Evolutionary conservation across 306 rosid species (phyloP), one percentile per base, ranked within the genome.

Genomic region (Lathyrus oleraceus): DNA sequence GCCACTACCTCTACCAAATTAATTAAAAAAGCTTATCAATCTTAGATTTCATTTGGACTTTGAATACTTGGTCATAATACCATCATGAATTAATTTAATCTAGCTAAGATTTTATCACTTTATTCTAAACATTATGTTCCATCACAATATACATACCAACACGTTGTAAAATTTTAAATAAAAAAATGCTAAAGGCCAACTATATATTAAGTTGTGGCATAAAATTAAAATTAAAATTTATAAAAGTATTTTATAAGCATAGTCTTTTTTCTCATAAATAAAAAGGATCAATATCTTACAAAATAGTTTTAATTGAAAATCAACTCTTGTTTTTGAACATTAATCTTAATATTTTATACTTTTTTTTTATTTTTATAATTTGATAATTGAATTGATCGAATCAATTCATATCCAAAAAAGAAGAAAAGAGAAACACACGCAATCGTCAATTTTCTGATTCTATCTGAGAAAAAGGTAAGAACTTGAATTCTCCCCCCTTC

Each of bases 401-500:
- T 17, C 2, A 49, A 49, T 49, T 49, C 19, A 49, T 19, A 8
- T 19, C 25, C 25, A 19, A 49, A 49, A 49, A 49, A 17, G 57
- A 52, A 20, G 14, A 20, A 23, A n/a, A 3, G 19, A 32, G 30
- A 13, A 2, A 17, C 39, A 59, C 47, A 59, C 58, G 58, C 8
- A 58, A 27, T 53, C 25, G 6, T 40, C 56, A 45, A 39, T 67
- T 59, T 68, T 20, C 15, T 20, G 62, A 56, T 77, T 69, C 30
- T 35, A 42, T 23, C 52, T 48, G 15, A 53, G n/a, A 43, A 51
- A 13, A 43, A 39, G 64, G 73, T 52, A 53, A 62, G 28, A 39
- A 28, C 54, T 64, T 60, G 5, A 62, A 45, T 49, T 53, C 61
- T 72, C 25, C 27, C 58, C 16, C 57, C 51, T 59, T 69, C 38